Conservation (phyloP, 2,329 filamentous ascomycete species). For the Leptographium procerum region DNA sequence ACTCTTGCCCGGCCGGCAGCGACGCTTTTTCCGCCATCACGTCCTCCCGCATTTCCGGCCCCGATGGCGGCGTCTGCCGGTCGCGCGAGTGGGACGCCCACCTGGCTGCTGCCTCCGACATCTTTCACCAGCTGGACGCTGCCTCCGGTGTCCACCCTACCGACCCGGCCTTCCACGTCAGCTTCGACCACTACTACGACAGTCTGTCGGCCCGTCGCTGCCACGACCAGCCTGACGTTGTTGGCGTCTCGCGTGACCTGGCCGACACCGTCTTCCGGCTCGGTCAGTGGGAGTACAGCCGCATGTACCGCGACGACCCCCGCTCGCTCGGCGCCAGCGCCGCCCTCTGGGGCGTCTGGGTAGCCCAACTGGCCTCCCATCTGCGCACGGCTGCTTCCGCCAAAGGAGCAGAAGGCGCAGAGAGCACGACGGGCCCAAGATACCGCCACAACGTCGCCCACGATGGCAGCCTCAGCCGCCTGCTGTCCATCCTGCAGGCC, state of each 20-base stretch:
- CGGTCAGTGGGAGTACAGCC: conserved; percentile 71
- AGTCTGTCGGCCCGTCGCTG: conserved; percentile 72
- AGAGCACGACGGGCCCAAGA: too few relatives aligned
- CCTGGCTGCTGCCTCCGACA: conserved; percentile 23
- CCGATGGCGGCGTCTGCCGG: neutral
- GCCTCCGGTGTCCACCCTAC: conserved; percentile 52
- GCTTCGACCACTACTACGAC: conserved; percentile 75
- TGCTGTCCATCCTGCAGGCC: conserved; percentile 60
- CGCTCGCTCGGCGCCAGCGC: conserved; percentile 50
- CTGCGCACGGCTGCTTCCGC: conserved; percentile 30
- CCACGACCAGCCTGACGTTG: conserved; percentile 53
- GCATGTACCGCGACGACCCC: conserved; percentile 59
- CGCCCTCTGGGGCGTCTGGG: conserved; percentile 58
- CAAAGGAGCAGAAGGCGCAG: neutral
- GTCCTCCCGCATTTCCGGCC: neutral
- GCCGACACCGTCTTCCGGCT: conserved; percentile 63
- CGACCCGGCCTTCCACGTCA: conserved; percentile 54
- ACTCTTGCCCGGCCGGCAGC: conserved; percentile 46
- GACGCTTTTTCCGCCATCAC: conserved; percentile 11
- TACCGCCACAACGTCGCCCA: conserved; percentile 75
- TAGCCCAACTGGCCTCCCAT: conserved; percentile 59
- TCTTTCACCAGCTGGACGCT: conserved; percentile 52
- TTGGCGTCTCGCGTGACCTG: conserved; percentile 42
- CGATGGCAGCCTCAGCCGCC: conserved; percentile 57
- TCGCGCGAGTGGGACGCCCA: conserved; percentile 7